Conservation (phyloP, 2,329 filamentous ascomycete genomes). For the Aspergillus ustus region DNA sequence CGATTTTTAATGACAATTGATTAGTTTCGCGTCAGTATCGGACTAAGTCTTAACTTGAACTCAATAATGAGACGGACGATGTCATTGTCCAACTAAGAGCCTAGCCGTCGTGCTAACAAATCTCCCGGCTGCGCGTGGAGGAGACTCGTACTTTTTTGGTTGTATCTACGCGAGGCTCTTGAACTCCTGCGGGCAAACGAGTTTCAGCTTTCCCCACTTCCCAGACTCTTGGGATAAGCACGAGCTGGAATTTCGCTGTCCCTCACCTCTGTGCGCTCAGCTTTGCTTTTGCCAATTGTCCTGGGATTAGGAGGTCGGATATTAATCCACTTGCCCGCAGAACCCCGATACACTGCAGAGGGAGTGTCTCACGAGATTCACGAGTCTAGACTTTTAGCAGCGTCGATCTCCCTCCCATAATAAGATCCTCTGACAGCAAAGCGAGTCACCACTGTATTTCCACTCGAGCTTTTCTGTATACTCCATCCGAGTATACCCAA, state of each 20-base stretch:
- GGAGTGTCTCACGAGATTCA: neutral
- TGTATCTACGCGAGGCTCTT: slow-evolving; percentile 4
- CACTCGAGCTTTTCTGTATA: neutral
- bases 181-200: slow-evolving; percentile 13
- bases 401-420: slow-evolving; percentile 9
- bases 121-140: neutral
- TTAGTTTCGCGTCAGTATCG: slow-evolving; percentile 4
- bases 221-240: slow-evolving; percentile 11
- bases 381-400: neutral
- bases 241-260: neutral
- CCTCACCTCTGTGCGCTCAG: neutral
- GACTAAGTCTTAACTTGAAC: neutral
- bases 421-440: neutral
- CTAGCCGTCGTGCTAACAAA: neutral
- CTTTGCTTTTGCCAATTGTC: neutral
- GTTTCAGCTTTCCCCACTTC: slow-evolving; percentile 17
- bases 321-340: neutral
- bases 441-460: neutral
- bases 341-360: neutral
- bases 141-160: neutral
- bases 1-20: slow-evolving; percentile 4
- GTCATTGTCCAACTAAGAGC: neutral
- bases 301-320: neutral
- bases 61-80: slow-evolving; percentile 3
- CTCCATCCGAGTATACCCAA: neutral